These are phyloP conservation scores for Didymella sp. DNA, from an alignment of 2,329 filamentous ascomycete species.

Conservation along the genomic window DNA sequence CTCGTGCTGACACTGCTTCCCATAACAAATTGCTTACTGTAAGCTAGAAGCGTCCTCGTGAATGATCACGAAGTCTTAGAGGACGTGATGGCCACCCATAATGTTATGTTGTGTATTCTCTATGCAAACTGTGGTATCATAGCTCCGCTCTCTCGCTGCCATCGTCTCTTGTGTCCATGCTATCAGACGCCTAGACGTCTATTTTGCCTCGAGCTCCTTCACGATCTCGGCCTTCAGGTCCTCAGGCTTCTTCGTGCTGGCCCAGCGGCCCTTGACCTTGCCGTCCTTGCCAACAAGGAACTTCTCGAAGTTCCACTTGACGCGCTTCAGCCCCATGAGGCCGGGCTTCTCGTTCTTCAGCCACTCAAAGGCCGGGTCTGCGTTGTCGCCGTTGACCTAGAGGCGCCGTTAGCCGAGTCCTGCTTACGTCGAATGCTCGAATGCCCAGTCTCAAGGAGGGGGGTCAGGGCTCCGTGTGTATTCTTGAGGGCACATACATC, in stretches of 20 bases:
- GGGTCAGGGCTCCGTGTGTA: too few relatives aligned
- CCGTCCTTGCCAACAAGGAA: constrained; percentile 89
- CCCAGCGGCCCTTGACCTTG: constrained; percentile 84
- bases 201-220: constrained; percentile 65
- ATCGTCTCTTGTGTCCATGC: not conserved
- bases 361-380: constrained; percentile 81
- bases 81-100: too few relatives aligned
- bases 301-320: constrained; percentile 99
- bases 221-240: constrained; percentile 76
- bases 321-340: constrained; percentile 81
- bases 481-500: too few relatives aligned
- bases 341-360: constrained; percentile 76
- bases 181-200: too few relatives aligned
- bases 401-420: not conserved
- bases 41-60: too few relatives aligned
- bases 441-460: too few relatives aligned
- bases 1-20: not conserved
- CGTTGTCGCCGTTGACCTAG: constrained; percentile 74
- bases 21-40: too few relatives aligned
- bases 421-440: too few relatives aligned
- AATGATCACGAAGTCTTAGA: too few relatives aligned
- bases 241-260: constrained; percentile 87
- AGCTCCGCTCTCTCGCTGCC: not conserved
- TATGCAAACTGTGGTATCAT: constrained; percentile 22
- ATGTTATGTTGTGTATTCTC: not conserved